These are phyloP conservation scores for Boletus rufocinnamomeus DNA, from an alignment of 768 basidiomycete genomes.

Conservation along the genomic window DNA sequence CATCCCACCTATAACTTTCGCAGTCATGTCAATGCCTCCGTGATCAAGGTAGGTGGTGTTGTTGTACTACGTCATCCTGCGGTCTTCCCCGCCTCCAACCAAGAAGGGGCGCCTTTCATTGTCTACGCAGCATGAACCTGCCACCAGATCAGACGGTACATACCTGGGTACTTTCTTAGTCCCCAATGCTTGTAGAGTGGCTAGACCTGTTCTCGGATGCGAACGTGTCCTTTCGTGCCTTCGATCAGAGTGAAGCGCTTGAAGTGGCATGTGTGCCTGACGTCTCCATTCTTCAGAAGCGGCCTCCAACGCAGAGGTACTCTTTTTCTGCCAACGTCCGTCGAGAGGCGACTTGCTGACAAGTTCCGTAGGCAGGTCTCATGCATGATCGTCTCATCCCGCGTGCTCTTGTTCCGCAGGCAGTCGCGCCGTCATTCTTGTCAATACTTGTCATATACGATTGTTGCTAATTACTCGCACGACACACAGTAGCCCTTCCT, in stretches of 20 bases:
- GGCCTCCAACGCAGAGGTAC: background rate
- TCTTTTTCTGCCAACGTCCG: background rate
- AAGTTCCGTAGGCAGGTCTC: background rate
- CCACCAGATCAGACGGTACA: constrained; percentile 28
- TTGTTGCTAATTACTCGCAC: background rate
- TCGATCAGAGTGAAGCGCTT: no score
- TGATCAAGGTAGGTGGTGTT: no score
- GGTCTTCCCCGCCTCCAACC: constrained; percentile 37
- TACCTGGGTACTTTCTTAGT: constrained; percentile 73
- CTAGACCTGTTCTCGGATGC: no score
- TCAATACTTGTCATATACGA: background rate
- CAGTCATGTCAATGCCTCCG: no score
- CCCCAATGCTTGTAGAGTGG: constrained; percentile 47
- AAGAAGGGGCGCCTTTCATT: constrained; percentile 57
- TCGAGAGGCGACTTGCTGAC: background rate
- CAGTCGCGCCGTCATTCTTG: background rate
- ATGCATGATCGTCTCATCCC: background rate
- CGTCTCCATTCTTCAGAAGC: background rate
- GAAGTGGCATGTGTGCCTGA: background rate
- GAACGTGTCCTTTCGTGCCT: no score
- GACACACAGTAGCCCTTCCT: background rate
- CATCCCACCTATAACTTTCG: no score
- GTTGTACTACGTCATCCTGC: no score
- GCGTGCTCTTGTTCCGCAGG: background rate
- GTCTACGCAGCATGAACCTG: constrained; percentile 16